Evolutionary conservation across 768 basidiomycete species (phyloP), one percentile per base, ranked within the genome.

Genomic region (Naganishia antarctica): DNA sequence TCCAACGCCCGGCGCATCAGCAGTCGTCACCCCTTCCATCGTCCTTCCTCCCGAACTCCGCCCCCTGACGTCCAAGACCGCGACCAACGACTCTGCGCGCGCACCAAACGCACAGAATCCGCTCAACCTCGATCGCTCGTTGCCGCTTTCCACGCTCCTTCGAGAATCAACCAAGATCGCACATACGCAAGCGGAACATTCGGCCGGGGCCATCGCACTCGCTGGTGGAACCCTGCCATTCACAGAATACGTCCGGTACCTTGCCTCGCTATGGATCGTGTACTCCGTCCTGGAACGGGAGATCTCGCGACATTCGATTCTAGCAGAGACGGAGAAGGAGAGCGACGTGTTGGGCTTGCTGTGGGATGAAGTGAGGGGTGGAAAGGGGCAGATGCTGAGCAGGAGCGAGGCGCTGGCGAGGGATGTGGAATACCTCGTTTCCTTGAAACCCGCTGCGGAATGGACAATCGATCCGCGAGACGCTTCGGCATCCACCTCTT

Each of bases 211-310:
- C 1, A 78, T 76, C 48, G 82, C 82, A 49, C 79, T 89, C 44
- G 79, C 83, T 23, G 81, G 81, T 60, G 87, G 87, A 11, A 80
- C 82, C 63, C 80, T 88, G 37, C 79, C 80, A 60, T 81, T 82
- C 73, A 81, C 83, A 45, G 87, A 88, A 72, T 90, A 90, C 74
- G 77, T 85, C 16, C 81, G 82, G 50, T 87, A 84, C 76, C 80
- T 89, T 46, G 85, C 89, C 80, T 84, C 87, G 80, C 82, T 90
- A 25, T 89, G 86, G 84, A 82, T 88, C 69, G 78, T 91, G 28
- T 91, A 90, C 78, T 80, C 7, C 18, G 66, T 61, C 11, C 23
- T 68, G 16, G 63, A 68, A 32, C n/a, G 29, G 13, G 49, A 68
- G 34, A 34, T 68, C 41, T 62, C 49, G 28, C 23, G 45, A 41